Evolutionary conservation across 192 early-diverging fungal species (phyloP), one percentile per base, ranked within the genome.

Genomic region (Spizellomyces punctatus): DNA sequence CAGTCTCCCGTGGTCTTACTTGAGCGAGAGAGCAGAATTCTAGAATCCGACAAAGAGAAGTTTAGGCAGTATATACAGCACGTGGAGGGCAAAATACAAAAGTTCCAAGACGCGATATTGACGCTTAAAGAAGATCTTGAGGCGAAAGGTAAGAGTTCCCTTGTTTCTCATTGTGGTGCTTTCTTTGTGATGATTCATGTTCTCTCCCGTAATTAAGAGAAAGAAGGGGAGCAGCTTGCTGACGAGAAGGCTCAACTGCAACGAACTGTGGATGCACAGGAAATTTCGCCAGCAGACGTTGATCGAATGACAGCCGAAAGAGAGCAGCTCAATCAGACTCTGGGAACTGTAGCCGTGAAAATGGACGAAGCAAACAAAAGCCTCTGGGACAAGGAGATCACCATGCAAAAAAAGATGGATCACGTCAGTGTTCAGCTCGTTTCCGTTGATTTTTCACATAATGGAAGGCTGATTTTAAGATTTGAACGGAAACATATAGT

Each of bases 301-400:
- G 92, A 93, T 65, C 83, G 91, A 19, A 93, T 93, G 91, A 90
- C 84, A 58, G 83, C 86, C 41, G 92, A 93, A 76, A 80, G 88
- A 45, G 91, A 91, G 59, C 86, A 89, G 77, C 80, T 93, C 8
- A 58, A 77, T 17, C 79, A 83, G 50, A 79, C 78, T 6, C 78
- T 91, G 46, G 77, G 86, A 58, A 67, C 55, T 5, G 64, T 86
- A 12, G 81, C 86, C 46, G 73, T 56, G 8, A 87, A 90, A 70
- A 68, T 79, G 27, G 84, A 90, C 57, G 89, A 90, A 58, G 74
- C 79, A 5, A 76, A 77, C 72, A 83, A 89, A 60, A 71, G 42
- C 8, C 75, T 87, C 47, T 91, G 88, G 89, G 85, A 91, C 56
- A 81, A 80, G 63, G 91, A 90, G 72, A 89, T 93, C 64, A 76